Evolutionary conservation across 2,329 filamentous ascomycete genomes (phyloP).

Genomic region (Podosphaera xanthii): DNA sequence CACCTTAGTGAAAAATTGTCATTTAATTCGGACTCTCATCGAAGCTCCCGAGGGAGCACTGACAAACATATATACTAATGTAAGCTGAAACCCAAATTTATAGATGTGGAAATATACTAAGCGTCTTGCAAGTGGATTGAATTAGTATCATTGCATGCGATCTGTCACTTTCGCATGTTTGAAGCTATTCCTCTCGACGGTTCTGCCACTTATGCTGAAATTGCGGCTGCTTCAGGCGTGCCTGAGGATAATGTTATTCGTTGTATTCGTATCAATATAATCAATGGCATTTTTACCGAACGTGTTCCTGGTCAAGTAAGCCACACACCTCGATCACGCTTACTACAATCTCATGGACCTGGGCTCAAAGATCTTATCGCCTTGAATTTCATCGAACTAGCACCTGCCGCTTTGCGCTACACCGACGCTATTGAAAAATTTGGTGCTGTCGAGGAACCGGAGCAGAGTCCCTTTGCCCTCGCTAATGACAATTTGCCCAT

Average conservation of each 20-base stretch:
- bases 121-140: background rate
- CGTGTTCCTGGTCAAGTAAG: background rate
- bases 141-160: background rate
- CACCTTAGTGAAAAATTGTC: background rate
- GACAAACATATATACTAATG: background rate
- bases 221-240: background rate
- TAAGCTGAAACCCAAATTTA: background rate
- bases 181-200: background rate
- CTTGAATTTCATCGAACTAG: background rate
- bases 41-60: background rate
- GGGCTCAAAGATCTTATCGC: background rate
- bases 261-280: background rate
- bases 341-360: background rate
- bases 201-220: background rate
- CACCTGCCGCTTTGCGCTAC: background rate
- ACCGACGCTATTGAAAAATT: background rate
- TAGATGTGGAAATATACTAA: background rate
- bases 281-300: background rate
- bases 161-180: background rate
- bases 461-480: conserved; percentile 1
- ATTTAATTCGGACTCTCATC: background rate
- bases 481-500: background rate
- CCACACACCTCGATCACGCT: background rate
- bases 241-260: background rate
- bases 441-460: background rate